These are phyloP conservation scores for Solanum tacnaense DNA, from an alignment of 257 asterid species.

Conservation along the genomic window DNA sequence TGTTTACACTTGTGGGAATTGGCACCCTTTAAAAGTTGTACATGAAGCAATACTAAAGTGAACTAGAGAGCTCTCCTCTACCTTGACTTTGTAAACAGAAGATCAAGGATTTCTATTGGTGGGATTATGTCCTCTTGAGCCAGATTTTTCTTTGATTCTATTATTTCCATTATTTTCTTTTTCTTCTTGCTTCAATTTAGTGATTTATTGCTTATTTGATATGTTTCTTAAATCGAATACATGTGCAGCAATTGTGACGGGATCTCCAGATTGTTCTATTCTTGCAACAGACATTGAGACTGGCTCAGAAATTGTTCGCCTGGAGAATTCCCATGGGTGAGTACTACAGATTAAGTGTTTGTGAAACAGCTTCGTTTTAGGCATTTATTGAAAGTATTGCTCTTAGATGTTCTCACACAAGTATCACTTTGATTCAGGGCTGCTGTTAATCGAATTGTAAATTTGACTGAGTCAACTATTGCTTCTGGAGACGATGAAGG, in stretches of 20 bases:
- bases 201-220: neutral
- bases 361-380: neutral
- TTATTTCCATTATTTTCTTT: neutral
- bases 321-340: conserved; percentile 76
- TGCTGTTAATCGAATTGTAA: conserved; percentile 74
- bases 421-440: conserved; percentile 35
- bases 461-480: conserved; percentile 66
- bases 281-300: conserved; percentile 90
- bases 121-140: neutral
- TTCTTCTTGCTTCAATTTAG: neutral
- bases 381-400: neutral
- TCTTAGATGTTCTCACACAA: neutral
- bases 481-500: conserved; percentile 96
- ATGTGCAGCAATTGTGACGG: conserved; percentile 64
- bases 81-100: neutral
- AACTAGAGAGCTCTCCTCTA: neutral
- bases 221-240: neutral
- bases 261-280: conserved; percentile 85
- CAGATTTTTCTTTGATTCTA: neutral
- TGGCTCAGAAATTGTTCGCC: conserved; percentile 53
- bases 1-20: neutral
- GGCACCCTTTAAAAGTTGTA: neutral
- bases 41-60: neutral
- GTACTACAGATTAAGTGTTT: conserved; percentile 8
- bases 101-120: neutral